These are phyloP conservation scores for Aspergillus arachidicola DNA, from an alignment of 2,329 filamentous ascomycete species.

Conservation along the genomic window DNA sequence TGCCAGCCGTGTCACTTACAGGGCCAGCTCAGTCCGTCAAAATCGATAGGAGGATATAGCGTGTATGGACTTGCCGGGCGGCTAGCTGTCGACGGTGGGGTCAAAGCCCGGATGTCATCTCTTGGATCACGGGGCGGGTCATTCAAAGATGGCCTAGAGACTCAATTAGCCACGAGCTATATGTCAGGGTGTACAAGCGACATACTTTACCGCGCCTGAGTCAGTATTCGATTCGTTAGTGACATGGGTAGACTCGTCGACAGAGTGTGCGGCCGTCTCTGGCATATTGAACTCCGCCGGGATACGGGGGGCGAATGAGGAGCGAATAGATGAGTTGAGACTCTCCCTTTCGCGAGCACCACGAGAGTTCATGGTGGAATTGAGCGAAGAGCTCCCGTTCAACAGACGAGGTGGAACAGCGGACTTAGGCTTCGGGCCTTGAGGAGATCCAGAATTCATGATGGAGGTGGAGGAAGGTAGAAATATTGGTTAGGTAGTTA, in stretches of 20 bases:
- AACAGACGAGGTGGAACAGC: slow-evolving; percentile 60
- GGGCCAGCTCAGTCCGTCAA: slow-evolving; percentile 56
- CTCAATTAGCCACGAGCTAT: neutral
- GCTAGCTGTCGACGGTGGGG: slow-evolving; percentile 55
- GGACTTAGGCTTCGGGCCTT: slow-evolving; percentile 51
- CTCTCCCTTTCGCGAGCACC: slow-evolving; percentile 60
- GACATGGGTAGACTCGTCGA: slow-evolving; percentile 21
- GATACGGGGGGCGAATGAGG: slow-evolving; percentile 53
- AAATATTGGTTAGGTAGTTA: neutral
- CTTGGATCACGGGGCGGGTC: slow-evolving; percentile 57
- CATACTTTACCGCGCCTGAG: slow-evolving; percentile 30
- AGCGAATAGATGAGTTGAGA: slow-evolving; percentile 61
- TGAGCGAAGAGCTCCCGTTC: slow-evolving; percentile 58
- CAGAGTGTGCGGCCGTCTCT: slow-evolving; percentile 19
- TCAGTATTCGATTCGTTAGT: slow-evolving; percentile 22
- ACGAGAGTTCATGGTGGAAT: slow-evolving; percentile 50
- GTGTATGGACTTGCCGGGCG: slow-evolving; percentile 55
- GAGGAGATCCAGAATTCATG: slow-evolving; percentile 50
- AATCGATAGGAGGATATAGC: slow-evolving; percentile 52
- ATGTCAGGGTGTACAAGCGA: neutral
- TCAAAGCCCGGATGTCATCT: slow-evolving; percentile 54
- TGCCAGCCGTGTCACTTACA: slow-evolving; percentile 41
- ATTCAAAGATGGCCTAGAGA: slow-evolving; percentile 38
- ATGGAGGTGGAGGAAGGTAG: slow-evolving; percentile 15
- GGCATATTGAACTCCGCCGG: slow-evolving; percentile 34